A percentile compares a stretch with the other conserved stretches of the same genome.
Evolutionary conservation across 441 rosid genomes (phyloP).

Genomic region (Erysimum pusillum): DNA sequence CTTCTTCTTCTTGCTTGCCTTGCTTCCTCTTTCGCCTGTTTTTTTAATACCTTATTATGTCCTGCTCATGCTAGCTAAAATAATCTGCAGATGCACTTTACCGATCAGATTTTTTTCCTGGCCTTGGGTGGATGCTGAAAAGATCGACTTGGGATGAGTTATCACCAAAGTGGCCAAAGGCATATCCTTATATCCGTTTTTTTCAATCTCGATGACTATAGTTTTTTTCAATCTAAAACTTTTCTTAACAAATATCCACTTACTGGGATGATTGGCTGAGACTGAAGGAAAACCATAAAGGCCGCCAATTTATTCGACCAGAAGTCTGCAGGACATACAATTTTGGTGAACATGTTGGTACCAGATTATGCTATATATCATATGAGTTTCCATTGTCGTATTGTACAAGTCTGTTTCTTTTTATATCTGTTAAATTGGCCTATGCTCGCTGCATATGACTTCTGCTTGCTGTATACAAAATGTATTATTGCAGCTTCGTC

Average conservation of each 20-base stretch:
- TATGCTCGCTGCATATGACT: constrained; percentile 19
- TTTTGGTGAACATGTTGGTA: constrained; percentile 95
- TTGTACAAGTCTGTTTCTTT: constrained; percentile 26
- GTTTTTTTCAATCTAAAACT: constrained; percentile 38
- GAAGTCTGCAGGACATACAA: constrained; percentile 99
- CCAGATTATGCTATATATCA: constrained; percentile 22
- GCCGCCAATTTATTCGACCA: constrained; percentile 91
- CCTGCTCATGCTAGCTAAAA: constrained; percentile 42
- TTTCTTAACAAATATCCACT: constrained; percentile 83
- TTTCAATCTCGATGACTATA: constrained; percentile 32
- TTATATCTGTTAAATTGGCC: constrained; percentile 1
- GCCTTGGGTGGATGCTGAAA: constrained; percentile 98
- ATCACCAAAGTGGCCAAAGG: constrained; percentile 99
- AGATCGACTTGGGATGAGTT: constrained; percentile 91
- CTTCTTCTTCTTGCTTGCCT: constrained; percentile 31
- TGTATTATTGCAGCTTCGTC: constrained; percentile 33
- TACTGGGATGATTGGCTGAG: constrained; percentile 99
- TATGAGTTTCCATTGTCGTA: constrained; percentile 30
- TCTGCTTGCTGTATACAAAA: constrained; percentile 21
- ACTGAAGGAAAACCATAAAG: constrained; percentile 86
- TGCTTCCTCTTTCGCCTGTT: constrained; percentile 37
- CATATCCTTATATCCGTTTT: constrained; percentile 78
- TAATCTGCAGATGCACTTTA: constrained; percentile 77
- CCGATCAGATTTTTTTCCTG: constrained; percentile 98
- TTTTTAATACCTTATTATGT: constrained; percentile 35